Percentiles rank a stretch among this genome's conserved stretches.
Conservation (phyloP, 208 protist species). For the Trypanosoma caninum region DNA sequence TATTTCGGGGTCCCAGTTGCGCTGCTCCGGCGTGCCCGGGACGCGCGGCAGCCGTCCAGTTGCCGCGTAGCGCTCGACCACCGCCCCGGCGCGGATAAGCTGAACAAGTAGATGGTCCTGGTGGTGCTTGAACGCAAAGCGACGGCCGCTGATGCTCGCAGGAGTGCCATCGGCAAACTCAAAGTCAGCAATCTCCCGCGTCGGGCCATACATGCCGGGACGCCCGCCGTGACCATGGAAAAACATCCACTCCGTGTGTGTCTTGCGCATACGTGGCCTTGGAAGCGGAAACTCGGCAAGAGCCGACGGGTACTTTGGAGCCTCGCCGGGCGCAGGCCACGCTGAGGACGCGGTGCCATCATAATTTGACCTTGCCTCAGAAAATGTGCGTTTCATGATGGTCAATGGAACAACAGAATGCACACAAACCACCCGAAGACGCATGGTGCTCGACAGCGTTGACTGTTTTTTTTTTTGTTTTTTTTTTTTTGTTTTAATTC, state of each 20-base stretch:
- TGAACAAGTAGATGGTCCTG: constrained; percentile 86
- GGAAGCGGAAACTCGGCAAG: constrained; percentile 45
- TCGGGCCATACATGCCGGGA: constrained; percentile 63
- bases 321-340: constrained; percentile 31
- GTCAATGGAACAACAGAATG: neutral
- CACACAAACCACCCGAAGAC: constrained; percentile 10
- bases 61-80: constrained; percentile 66
- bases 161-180: constrained; percentile 87
- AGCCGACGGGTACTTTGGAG: constrained; percentile 48
- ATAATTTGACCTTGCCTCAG: constrained; percentile 45
- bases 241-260: constrained; percentile 82
- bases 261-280: constrained; percentile 68
- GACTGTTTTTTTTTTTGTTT: no score
- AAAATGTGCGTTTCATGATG: constrained; percentile 18
- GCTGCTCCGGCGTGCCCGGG: constrained; percentile 76
- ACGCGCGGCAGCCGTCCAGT: constrained; percentile 68
- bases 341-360: constrained; percentile 28
- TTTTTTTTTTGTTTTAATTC: no score
- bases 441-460: constrained; percentile 7
- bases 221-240: constrained; percentile 77
- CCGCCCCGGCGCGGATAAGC: constrained; percentile 75
- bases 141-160: constrained; percentile 44
- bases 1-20: constrained; percentile 85
- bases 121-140: constrained; percentile 84
- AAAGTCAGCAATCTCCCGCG: constrained; percentile 80